Percentiles rank a stretch among this genome's conserved stretches.
Evolutionary conservation across 805 yeast genomes (phyloP).

Genomic region (Zygosaccharomyces gambellarensis): DNA sequence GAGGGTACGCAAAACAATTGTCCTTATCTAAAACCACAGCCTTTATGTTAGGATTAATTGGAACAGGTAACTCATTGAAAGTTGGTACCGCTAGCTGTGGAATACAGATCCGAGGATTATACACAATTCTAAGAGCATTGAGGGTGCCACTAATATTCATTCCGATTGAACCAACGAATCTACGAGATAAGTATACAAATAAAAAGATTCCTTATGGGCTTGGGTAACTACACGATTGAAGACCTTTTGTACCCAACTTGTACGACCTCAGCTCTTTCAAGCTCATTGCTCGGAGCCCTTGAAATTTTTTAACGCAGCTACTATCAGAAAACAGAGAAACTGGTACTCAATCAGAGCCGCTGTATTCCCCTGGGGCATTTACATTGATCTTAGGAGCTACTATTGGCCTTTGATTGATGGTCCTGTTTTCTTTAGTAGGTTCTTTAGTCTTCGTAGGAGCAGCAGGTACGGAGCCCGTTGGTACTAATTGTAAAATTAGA

Average conservation of each 20-base stretch:
- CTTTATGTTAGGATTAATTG: conserved; percentile 46
- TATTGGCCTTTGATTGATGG: neutral
- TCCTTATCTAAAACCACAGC: conserved; percentile 90
- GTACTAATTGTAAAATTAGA: conserved; percentile 12
- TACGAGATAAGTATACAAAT: conserved; percentile 1
- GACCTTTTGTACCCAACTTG: neutral
- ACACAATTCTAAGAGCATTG: conserved; percentile 54
- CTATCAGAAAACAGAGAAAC: neutral
- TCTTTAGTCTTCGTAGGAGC: neutral
- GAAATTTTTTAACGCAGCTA: neutral
- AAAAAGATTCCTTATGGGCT: neutral
- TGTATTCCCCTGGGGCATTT: neutral
- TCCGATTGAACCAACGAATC: neutral
- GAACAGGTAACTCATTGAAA: conserved; percentile 57
- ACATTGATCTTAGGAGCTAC: neutral
- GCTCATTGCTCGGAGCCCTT: neutral
- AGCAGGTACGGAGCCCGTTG: neutral
- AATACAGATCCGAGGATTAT: conserved; percentile 61
- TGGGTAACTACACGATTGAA: neutral
- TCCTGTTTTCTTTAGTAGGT: neutral
- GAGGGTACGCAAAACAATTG: conserved; percentile 87
- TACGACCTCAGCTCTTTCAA: neutral
- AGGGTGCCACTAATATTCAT: conserved; percentile 76
- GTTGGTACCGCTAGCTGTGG: conserved; percentile 58
- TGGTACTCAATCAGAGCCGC: neutral